Evolutionary conservation across 305 asterid genomes (phyloP).

Genomic region (Coffea humblotiana): DNA sequence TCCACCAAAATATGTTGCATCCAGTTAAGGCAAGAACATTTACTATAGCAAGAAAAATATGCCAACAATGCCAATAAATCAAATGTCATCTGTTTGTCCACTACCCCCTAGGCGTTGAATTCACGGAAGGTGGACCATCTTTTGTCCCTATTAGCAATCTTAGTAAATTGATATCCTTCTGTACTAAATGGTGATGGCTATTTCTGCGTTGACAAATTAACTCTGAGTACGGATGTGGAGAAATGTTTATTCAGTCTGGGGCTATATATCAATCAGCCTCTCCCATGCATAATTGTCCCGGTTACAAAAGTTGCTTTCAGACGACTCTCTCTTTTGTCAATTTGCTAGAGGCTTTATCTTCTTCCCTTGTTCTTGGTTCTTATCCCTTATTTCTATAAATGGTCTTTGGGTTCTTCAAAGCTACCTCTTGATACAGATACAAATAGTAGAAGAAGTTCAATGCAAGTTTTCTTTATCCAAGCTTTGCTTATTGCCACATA

Average conservation of each 20-base stretch:
- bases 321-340: background rate
- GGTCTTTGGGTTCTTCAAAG: background rate
- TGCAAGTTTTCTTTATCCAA: background rate
- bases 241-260: background rate
- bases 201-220: background rate
- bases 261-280: background rate
- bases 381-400: background rate
- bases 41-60: background rate
- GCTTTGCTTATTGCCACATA: background rate
- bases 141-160: background rate
- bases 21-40: background rate
- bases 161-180: background rate
- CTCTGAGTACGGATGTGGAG: background rate
- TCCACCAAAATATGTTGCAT: background rate
- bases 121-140: background rate
- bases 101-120: conserved; percentile 5
- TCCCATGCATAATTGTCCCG: background rate
- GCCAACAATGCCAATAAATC: too few species aligned
- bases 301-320: background rate
- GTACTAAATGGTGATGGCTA: background rate
- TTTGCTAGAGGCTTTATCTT: background rate
- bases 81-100: background rate
- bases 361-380: background rate
- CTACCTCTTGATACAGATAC: too few species aligned
- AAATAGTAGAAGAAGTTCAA: background rate